phyloP scores from a whole-genome alignment of 2,329 filamentous ascomycete genomes.

The Hymenoscyphus fructigenus region DNA sequence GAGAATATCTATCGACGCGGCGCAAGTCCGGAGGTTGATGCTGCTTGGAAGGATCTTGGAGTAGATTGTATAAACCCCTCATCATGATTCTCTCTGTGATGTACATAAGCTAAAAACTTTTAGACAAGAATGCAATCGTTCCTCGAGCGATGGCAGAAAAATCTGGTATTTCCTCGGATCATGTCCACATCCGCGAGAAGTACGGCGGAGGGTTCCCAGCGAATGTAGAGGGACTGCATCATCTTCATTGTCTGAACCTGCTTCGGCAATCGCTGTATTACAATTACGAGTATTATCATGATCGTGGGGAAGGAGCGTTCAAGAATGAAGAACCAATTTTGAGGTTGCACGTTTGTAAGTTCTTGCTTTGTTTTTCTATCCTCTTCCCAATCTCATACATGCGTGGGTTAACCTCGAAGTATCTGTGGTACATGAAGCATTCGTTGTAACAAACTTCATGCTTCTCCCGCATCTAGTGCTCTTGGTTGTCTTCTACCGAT shows the following conservation, averaged over 20 bases:
- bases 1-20: slow-evolving; percentile 48
- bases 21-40: slow-evolving; percentile 48
- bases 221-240: slow-evolving; percentile 46
- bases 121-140: slow-evolving; percentile 43
- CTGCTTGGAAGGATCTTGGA: slow-evolving; percentile 49
- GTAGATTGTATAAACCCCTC: slow-evolving; percentile 43
- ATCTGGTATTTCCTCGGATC: slow-evolving; percentile 45
- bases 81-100: neutral
- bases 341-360: slow-evolving; percentile 47
- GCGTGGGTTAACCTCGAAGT: no score
- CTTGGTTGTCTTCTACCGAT: neutral
- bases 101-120: slow-evolving; percentile 14
- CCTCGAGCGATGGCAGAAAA: slow-evolving; percentile 41
- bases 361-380: neutral
- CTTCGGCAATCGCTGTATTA: slow-evolving; percentile 50
- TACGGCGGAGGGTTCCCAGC: slow-evolving; percentile 51
- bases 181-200: slow-evolving; percentile 48
- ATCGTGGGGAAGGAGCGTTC: slow-evolving; percentile 44
- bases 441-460: no score
- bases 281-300: slow-evolving; percentile 51
- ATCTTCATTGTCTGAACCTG: slow-evolving; percentile 52
- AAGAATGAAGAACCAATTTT: slow-evolving; percentile 47
- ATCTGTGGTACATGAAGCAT: no score
- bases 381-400: no score
- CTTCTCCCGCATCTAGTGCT: no score